phyloP scores from a whole-genome alignment of 345 rosid species.

The Populus deltoides region DNA sequence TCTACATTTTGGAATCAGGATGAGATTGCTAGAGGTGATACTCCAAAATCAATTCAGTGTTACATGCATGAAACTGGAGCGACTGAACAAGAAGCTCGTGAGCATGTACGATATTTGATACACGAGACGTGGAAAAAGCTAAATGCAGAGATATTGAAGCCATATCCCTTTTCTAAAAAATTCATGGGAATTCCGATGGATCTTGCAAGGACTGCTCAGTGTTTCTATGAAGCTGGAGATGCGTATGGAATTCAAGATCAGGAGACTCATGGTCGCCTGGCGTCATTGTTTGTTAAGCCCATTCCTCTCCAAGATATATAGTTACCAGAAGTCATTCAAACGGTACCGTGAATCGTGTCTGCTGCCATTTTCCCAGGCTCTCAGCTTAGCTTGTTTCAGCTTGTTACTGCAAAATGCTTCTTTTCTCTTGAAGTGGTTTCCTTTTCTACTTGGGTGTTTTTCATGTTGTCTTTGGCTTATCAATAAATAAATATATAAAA shows the following conservation, averaged over 20 bases:
- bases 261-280: background rate
- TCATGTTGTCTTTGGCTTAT: no score
- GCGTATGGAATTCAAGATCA: background rate
- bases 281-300: background rate
- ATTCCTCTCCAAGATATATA: background rate
- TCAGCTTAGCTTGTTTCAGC: no score
- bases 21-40: slow-evolving; percentile 35
- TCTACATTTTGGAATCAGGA: slow-evolving; percentile 13
- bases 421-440: no score
- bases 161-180: background rate
- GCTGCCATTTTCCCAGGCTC: no score
- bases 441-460: no score
- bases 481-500: no score
- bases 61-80: slow-evolving; percentile 38
- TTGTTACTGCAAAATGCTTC: no score
- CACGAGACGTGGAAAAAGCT: slow-evolving; percentile 36
- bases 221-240: slow-evolving; percentile 1
- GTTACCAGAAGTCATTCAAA: no score
- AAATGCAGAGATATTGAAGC: slow-evolving; percentile 16
- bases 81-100: slow-evolving; percentile 29
- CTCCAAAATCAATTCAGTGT: slow-evolving; percentile 30
- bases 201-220: slow-evolving; percentile 1
- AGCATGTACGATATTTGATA: slow-evolving; percentile 24
- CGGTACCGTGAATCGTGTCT: no score
- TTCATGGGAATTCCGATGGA: background rate